phyloP scores from a whole-genome alignment of 352 stramenopile species.

The Nothophytophthora sp. region DNA sequence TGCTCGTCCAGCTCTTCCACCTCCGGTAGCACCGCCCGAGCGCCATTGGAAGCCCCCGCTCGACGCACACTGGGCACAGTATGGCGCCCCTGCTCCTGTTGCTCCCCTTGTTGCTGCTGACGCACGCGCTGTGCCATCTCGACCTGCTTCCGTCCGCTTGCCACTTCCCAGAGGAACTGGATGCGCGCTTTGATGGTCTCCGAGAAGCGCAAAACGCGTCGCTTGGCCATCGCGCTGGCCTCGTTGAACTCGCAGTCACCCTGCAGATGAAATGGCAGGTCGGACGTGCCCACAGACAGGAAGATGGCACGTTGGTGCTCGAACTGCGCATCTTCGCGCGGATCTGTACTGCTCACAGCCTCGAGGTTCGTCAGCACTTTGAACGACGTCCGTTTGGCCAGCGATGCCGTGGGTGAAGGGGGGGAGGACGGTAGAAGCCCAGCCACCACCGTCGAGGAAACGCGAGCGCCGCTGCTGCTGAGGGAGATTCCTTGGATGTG shows the following conservation, averaged over 20 bases:
- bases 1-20: constrained; percentile 44
- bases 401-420: constrained; percentile 12
- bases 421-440: too few relatives aligned
- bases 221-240: constrained; percentile 50
- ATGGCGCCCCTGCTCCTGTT: constrained; percentile 3
- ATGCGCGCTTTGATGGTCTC: constrained; percentile 46
- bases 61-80: constrained; percentile 22
- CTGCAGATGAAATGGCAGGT: constrained; percentile 78
- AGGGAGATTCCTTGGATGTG: constrained; percentile 52
- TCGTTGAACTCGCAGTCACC: constrained; percentile 72
- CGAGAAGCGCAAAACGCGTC: constrained; percentile 52
- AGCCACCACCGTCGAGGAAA: background rate
- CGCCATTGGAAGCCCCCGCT: background rate
- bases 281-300: constrained; percentile 11
- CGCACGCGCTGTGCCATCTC: constrained; percentile 22
- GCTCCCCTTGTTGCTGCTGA: constrained; percentile 16
- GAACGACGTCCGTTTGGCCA: constrained; percentile 59
- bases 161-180: constrained; percentile 68
- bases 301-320: constrained; percentile 60
- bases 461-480: constrained; percentile 14
- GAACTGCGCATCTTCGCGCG: constrained; percentile 60
- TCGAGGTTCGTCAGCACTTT: constrained; percentile 71
- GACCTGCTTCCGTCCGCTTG: constrained; percentile 38
- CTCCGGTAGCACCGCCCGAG: constrained; percentile 9
- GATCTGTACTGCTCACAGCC: constrained; percentile 38